Percentiles rank a stretch among this genome's conserved stretches.
Conservation (phyloP, 495 filamentous ascomycete species). For the Articulospora tetracladia region DNA sequence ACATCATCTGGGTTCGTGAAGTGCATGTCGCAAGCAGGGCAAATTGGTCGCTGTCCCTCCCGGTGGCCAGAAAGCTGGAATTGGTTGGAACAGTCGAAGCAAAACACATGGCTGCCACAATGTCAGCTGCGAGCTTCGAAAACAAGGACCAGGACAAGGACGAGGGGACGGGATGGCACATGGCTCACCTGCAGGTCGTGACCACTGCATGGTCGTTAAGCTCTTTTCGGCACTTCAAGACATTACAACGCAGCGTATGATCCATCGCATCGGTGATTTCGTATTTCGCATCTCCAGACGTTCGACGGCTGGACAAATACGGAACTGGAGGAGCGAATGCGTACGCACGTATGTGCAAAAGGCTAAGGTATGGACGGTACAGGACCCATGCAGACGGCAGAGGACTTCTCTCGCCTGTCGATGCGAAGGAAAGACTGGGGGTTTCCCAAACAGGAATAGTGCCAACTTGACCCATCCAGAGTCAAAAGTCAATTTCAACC, state of each 20-base stretch:
- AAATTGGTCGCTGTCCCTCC: conserved; percentile 50
- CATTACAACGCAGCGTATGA: conserved; percentile 73
- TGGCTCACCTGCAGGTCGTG: conserved; percentile 78
- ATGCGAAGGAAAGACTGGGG: too few relatives aligned
- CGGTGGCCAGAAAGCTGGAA: conserved; percentile 60
- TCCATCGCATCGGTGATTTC: conserved; percentile 53
- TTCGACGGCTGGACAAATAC: background rate
- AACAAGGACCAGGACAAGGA: background rate
- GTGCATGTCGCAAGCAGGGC: conserved; percentile 76
- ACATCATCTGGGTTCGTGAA: conserved; percentile 76
- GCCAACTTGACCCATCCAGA: too few relatives aligned
- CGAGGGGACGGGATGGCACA: background rate
- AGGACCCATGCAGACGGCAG: too few relatives aligned
- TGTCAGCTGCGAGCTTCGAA: conserved; percentile 4
- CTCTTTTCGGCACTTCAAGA: conserved; percentile 70
- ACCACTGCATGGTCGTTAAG: conserved; percentile 77
- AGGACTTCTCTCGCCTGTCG: too few relatives aligned
- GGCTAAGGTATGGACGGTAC: too few relatives aligned
- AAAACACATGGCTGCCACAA: conserved; percentile 75
- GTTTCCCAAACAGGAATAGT: background rate
- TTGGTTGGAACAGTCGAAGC: conserved; percentile 65
- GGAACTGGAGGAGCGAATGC: too few relatives aligned
- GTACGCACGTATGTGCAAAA: too few relatives aligned
- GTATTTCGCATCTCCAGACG: background rate
- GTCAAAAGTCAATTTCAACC: background rate